phyloP scores from a whole-genome alignment of 148 eudicot genomes.

The Chenopodium berlandieri region DNA sequence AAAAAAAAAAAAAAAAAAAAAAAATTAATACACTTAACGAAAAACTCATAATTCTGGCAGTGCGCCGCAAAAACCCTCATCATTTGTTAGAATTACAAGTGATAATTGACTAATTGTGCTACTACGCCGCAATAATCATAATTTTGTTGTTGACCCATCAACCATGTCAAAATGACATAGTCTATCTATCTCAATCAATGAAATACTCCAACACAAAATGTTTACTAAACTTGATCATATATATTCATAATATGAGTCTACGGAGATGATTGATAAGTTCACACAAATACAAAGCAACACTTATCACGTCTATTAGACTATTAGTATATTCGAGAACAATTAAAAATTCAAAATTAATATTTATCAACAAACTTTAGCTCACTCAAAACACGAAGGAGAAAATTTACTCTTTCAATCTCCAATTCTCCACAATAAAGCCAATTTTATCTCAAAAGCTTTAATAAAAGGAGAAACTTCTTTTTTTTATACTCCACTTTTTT shows the following conservation, averaged over 20 bases:
- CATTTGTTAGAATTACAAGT: neutral
- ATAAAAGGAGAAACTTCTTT: constrained; percentile 1
- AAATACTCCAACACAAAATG: neutral
- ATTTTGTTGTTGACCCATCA: neutral
- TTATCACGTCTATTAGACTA: no score
- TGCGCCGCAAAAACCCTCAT: neutral
- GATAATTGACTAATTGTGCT: neutral
- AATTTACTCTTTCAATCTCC: neutral
- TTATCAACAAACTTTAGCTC: neutral
- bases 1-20: no score
- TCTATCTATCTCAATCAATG: neutral
- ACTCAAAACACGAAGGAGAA: neutral
- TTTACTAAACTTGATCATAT: neutral
- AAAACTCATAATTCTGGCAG: no score
- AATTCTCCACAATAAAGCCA: constrained; percentile 13
- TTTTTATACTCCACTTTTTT: neutral
- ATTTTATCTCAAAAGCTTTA: constrained; percentile 15
- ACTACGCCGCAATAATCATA: neutral
- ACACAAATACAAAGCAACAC: neutral
- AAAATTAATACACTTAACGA: no score
- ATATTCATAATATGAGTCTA: no score
- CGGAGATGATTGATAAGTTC: neutral
- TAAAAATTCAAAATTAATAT: no score
- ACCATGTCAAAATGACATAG: neutral
- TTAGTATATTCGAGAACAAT: no score